Evolutionary conservation across 192 early-diverging fungal genomes (phyloP).

Genomic region (Gigaspora rosea): DNA sequence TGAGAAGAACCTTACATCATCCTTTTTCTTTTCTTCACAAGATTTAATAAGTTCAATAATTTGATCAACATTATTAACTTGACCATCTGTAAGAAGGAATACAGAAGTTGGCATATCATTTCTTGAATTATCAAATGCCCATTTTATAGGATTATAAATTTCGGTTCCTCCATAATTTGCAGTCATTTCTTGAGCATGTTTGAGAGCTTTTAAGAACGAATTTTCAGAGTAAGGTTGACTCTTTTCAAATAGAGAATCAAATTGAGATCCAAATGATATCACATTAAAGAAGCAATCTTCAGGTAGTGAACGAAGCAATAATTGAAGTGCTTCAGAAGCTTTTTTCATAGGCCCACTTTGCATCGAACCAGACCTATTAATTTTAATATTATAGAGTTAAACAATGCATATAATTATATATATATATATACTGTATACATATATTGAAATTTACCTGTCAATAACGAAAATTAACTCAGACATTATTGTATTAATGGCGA

Average conservation of each 20-base stretch:
- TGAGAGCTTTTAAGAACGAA: constrained; percentile 40
- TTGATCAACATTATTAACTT: constrained; percentile 48
- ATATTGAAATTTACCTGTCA: neutral
- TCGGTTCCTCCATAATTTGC: constrained; percentile 57
- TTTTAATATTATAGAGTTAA: constrained; percentile 46
- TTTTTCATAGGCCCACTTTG: constrained; percentile 40
- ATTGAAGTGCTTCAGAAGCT: constrained; percentile 7
- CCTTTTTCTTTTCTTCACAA: constrained; percentile 11
- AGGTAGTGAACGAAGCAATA: too few species aligned
- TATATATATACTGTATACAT: neutral
- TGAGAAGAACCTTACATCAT: constrained; percentile 47
- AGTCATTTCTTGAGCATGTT: constrained; percentile 34
- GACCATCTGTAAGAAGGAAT: constrained; percentile 39
- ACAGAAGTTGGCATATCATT: too few species aligned
- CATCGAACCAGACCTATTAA: constrained; percentile 61
- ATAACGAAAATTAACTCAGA: too few species aligned
- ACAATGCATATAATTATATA: constrained; percentile 25
- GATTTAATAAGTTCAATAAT: constrained; percentile 41
- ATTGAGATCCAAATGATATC: too few species aligned
- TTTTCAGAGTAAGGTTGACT: constrained; percentile 40
- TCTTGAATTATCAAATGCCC: too few species aligned
- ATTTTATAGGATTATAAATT: constrained; percentile 33
- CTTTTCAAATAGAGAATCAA: constrained; percentile 37
- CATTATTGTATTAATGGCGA: too few species aligned
- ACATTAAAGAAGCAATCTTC: too few species aligned